A percentile compares a stretch with the other conserved stretches of the same genome.
These are phyloP conservation scores for Trichoderma sp. DNA, from an alignment of 2,329 filamentous ascomycete genomes.

Conservation along the genomic window DNA sequence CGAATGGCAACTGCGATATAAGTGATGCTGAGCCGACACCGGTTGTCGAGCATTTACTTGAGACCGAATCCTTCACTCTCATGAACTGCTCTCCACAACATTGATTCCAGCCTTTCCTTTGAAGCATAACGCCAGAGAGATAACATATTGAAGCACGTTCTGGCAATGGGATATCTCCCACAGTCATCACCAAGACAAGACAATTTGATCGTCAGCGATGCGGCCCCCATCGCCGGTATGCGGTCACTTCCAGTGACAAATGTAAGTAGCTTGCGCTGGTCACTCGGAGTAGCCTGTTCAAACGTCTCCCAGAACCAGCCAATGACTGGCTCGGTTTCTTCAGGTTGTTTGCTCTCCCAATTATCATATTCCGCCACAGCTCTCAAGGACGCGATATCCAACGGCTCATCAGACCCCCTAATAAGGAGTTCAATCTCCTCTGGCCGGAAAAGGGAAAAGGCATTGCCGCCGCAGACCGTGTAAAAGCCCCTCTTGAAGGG, in stretches of 20 bases:
- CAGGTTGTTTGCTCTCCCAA: slow-evolving; percentile 61
- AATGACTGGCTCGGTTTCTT: slow-evolving; percentile 64
- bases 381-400: slow-evolving; percentile 73
- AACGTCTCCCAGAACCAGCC: slow-evolving; percentile 90
- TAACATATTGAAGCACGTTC: slow-evolving; percentile 88
- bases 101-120: slow-evolving; percentile 63
- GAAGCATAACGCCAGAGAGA: slow-evolving; percentile 71
- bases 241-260: slow-evolving; percentile 91
- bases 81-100: slow-evolving; percentile 81
- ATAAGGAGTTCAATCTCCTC: slow-evolving; percentile 90
- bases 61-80: slow-evolving; percentile 92
- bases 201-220: slow-evolving; percentile 74
- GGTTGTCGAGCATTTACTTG: slow-evolving; percentile 51
- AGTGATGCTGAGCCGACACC: background rate
- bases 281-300: slow-evolving; percentile 57
- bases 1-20: background rate
- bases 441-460: slow-evolving; percentile 79
- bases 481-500: slow-evolving; percentile 94
- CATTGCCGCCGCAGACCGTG: slow-evolving; percentile 85
- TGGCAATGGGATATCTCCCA: slow-evolving; percentile 75
- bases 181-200: slow-evolving; percentile 72
- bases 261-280: slow-evolving; percentile 75
- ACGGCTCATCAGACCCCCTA: slow-evolving; percentile 76
- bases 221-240: slow-evolving; percentile 83
- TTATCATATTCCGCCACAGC: slow-evolving; percentile 80